phyloP scores from a whole-genome alignment of 2,329 filamentous ascomycete species.

The Phaeoacremonium minimum region DNA sequence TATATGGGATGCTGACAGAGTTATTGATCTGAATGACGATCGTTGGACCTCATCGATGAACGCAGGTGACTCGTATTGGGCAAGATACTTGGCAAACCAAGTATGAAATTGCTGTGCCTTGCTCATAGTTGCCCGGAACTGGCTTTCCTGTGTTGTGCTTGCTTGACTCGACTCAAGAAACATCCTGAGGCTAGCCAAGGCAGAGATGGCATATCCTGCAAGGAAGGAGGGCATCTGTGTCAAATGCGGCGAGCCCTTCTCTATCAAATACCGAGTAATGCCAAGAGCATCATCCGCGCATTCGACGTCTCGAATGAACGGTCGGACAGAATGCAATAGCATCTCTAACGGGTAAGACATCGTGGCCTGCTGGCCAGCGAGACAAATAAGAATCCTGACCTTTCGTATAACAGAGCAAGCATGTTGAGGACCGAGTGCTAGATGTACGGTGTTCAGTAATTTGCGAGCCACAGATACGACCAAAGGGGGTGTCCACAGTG shows the following conservation, averaged over 20 bases:
- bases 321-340: slow-evolving; percentile 74
- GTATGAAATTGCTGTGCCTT: slow-evolving; percentile 71
- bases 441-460: slow-evolving; percentile 76
- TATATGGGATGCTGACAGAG: slow-evolving; percentile 64
- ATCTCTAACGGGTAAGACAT: slow-evolving; percentile 84
- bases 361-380: slow-evolving; percentile 70
- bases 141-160: slow-evolving; percentile 79
- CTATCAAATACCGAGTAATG: slow-evolving; percentile 78
- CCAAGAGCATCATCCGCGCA: slow-evolving; percentile 90
- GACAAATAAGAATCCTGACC: slow-evolving; percentile 72
- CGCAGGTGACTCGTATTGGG: slow-evolving; percentile 51
- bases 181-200: slow-evolving; percentile 70
- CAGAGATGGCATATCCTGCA: slow-evolving; percentile 74
- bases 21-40: slow-evolving; percentile 61
- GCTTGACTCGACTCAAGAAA: slow-evolving; percentile 73
- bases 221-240: slow-evolving; percentile 67
- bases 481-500: slow-evolving; percentile 72
- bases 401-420: slow-evolving; percentile 84
- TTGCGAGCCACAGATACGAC: slow-evolving; percentile 71
- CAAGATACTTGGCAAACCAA: slow-evolving; percentile 73
- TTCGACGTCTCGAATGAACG: slow-evolving; percentile 75
- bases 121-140: slow-evolving; percentile 71
- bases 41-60: slow-evolving; percentile 46
- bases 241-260: slow-evolving; percentile 63
- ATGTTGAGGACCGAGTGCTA: slow-evolving; percentile 80